Evolutionary conservation across 2,329 filamentous ascomycete species (phyloP), one percentile per base, ranked within the genome.

Genomic region (Phyllosticta paracitricarpa): DNA sequence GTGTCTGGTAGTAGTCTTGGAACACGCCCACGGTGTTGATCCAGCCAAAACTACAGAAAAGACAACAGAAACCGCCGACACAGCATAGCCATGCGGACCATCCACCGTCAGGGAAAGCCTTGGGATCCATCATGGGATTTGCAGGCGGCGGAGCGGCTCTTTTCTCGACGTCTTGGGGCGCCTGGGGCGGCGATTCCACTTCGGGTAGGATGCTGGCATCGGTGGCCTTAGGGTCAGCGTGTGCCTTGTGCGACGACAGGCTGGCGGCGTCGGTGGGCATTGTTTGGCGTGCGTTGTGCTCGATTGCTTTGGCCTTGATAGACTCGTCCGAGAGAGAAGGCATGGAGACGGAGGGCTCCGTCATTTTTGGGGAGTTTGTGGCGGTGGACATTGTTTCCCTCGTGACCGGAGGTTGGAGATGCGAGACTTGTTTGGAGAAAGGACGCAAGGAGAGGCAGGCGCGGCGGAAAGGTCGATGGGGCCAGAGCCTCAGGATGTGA

Each of bases 21-120:
- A 78, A 79, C 4, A 79, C 71, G 54, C 76, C 77, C 17, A 78
- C 71, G 62, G 71, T 72, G 62, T 77, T 77, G 58, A 78, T 68
- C 75, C 76, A 78, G 4, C 75, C 75, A 57, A 77, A 77, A 19
- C 67, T 68, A 63, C 64, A 70, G 66, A 73, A 70, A n/a, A 61
- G 48, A 2, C 58, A 54, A 24, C 64, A 73, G 61, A 73, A 70
- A 53, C 69, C 72, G 1, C 75, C 75, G 0, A 71, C 55, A 9
- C 76, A 74, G 6, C 77, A 75, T 1, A 74, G 67, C 73, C 74
- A 77, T 53, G 76, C 76, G 12, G 66, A 64, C 7, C 68, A 63
- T 2, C 76, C 75, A 7, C 75, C 73, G 59, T 76, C 75, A 0
- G 75, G 75, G 25, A 67, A 68, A 8, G 35, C 53, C 30, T 59